Percentiles rank a stretch among this genome's conserved stretches.
These are phyloP conservation scores for Didymella arachidicola DNA, from an alignment of 2,329 filamentous ascomycete species.

Conservation along the genomic window DNA sequence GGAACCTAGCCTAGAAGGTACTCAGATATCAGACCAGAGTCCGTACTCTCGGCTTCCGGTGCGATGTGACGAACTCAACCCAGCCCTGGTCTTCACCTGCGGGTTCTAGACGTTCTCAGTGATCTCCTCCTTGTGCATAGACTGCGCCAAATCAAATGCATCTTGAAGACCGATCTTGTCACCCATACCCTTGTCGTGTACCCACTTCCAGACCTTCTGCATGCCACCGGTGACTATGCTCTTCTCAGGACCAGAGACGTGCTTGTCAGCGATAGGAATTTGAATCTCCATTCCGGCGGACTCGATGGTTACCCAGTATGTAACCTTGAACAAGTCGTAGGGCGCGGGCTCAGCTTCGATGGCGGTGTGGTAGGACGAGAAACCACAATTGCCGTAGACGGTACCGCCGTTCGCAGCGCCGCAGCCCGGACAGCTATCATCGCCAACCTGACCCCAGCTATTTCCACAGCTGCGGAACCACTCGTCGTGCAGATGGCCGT, in stretches of 20 bases:
- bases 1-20: too few species aligned
- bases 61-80: too few species aligned
- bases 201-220: slow-evolving; percentile 40
- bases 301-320: slow-evolving; percentile 33
- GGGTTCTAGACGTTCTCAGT: background rate
- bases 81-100: background rate
- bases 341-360: background rate
- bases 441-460: too few species aligned
- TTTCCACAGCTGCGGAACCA: background rate
- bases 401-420: background rate
- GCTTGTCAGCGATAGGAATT: slow-evolving; percentile 28
- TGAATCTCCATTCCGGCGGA: slow-evolving; percentile 19
- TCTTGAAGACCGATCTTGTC: slow-evolving; percentile 31
- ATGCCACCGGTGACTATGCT: slow-evolving; percentile 21
- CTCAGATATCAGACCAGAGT: too few species aligned
- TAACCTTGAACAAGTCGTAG: slow-evolving; percentile 20
- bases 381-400: background rate
- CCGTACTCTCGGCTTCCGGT: too few species aligned
- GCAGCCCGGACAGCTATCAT: background rate
- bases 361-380: too few species aligned
- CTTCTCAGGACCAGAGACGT: slow-evolving; percentile 34
- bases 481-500: background rate
- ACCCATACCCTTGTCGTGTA: slow-evolving; percentile 29
- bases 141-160: slow-evolving; percentile 33
- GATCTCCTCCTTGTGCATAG: slow-evolving; percentile 13